A percentile compares a stretch with the other conserved stretches of the same genome.
These are phyloP conservation scores for Phytophthora lateralis DNA, from an alignment of 352 stramenopile genomes.

Conservation along the genomic window DNA sequence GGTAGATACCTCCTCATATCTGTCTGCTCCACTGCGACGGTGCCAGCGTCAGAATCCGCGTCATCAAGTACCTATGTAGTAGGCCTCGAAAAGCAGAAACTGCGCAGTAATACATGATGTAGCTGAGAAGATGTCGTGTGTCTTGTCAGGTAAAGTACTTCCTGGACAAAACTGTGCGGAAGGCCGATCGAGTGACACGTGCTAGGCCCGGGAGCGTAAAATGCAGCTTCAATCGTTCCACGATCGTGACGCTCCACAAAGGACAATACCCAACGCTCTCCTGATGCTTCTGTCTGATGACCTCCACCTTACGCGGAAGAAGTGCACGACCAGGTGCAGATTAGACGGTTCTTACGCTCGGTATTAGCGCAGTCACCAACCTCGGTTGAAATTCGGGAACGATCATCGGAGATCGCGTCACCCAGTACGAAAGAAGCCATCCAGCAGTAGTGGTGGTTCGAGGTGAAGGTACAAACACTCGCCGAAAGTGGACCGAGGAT, in stretches of 20 bases:
- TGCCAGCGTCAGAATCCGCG: neutral
- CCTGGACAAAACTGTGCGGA: constrained; percentile 13
- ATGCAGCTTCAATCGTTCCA: constrained; percentile 25
- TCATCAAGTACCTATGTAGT: neutral
- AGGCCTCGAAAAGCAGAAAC: constrained; percentile 20
- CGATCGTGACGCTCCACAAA: constrained; percentile 25
- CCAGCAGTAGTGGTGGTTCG: no score
- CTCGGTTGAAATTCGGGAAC: no score
- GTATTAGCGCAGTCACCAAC: no score
- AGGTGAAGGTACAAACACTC: no score
- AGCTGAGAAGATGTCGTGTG: constrained; percentile 31
- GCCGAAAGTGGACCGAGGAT: no score
- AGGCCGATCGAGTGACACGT: constrained; percentile 7
- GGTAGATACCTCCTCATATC: constrained; percentile 12
- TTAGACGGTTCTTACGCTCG: constrained; percentile 23
- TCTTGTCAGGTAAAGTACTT: constrained; percentile 26
- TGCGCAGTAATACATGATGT: constrained; percentile 16
- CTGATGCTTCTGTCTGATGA: neutral
- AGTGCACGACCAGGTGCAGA: constrained; percentile 27
- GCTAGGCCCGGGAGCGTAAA: constrained; percentile 29
- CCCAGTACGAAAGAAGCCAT: no score
- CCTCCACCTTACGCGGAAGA: constrained; percentile 29
- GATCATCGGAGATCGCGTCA: no score
- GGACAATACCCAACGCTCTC: constrained; percentile 32
- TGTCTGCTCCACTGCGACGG: neutral